phyloP scores from a whole-genome alignment of 192 early-diverging fungal species.

The Helicostylum pulchrum region DNA sequence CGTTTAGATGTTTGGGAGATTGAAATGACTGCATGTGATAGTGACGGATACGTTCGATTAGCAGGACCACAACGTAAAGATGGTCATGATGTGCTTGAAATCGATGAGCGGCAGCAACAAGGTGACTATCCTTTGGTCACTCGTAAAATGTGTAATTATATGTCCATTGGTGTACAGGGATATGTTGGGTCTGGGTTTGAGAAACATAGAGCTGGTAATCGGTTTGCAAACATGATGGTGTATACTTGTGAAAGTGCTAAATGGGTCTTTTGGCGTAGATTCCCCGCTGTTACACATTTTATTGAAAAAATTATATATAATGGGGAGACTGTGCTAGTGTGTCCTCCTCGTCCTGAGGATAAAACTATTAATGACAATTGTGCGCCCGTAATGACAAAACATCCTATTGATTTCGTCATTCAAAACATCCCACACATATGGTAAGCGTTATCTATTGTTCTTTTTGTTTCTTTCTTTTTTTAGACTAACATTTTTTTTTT shows the following conservation, averaged over 20 bases:
- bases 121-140: constrained; percentile 16
- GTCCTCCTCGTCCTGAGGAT: constrained; percentile 39
- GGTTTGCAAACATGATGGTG: constrained; percentile 60
- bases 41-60: constrained; percentile 59
- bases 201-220: constrained; percentile 57
- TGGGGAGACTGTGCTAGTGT: constrained; percentile 44
- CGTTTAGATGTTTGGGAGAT: constrained; percentile 72
- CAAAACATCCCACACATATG: constrained; percentile 70
- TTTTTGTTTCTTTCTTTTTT: neutral
- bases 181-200: constrained; percentile 73
- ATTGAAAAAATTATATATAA: constrained; percentile 51
- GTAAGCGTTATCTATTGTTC: constrained; percentile 13
- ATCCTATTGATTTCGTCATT: constrained; percentile 70
- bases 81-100: constrained; percentile 29
- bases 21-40: constrained; percentile 49
- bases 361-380: constrained; percentile 5
- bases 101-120: neutral
- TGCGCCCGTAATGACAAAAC: constrained; percentile 49
- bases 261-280: constrained; percentile 59
- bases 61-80: constrained; percentile 53
- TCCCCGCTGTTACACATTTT: constrained; percentile 59
- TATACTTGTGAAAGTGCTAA: constrained; percentile 61
- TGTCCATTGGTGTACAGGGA: constrained; percentile 71
- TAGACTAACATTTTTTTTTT: neutral
- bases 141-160: constrained; percentile 67